A percentile compares a stretch with the other conserved stretches of the same genome.
Conservation (phyloP, 305 asterid genomes). For the Fraxinus baroniana region DNA sequence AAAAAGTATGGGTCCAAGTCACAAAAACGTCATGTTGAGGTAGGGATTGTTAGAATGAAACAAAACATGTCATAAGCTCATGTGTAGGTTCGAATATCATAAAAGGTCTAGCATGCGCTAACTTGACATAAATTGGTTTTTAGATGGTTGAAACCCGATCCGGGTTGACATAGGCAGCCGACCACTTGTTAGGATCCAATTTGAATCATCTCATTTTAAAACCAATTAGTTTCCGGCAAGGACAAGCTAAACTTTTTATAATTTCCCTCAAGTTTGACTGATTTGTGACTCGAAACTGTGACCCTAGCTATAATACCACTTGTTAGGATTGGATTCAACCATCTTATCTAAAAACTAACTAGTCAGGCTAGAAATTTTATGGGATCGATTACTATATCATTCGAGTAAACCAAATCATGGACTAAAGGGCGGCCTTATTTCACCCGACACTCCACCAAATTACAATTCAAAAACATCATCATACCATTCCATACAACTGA, state of each 20-base stretch:
- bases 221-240: not conserved
- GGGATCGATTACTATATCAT: not conserved
- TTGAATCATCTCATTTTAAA: not conserved
- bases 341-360: not conserved
- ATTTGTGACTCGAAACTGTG: not conserved
- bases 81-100: not conserved
- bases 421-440: not conserved
- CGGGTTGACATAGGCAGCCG: not conserved
- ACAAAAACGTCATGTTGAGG: not conserved
- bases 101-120: not conserved
- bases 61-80: not conserved
- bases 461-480: conserved; percentile 1
- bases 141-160: not conserved
- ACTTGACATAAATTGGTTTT: not conserved
- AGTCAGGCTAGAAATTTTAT: not conserved
- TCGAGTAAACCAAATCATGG: not conserved
- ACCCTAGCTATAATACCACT: not conserved
- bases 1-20: not conserved
- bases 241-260: not conserved
- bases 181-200: not conserved
- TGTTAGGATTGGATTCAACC: not conserved
- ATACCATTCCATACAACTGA: not conserved
- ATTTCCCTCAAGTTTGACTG: not conserved
- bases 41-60: not conserved
- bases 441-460: not conserved